A percentile compares a stretch with the other conserved stretches of the same genome.
phyloP scores from a whole-genome alignment of 495 filamentous ascomycete genomes.

The Trichoderma orchidacearum region DNA sequence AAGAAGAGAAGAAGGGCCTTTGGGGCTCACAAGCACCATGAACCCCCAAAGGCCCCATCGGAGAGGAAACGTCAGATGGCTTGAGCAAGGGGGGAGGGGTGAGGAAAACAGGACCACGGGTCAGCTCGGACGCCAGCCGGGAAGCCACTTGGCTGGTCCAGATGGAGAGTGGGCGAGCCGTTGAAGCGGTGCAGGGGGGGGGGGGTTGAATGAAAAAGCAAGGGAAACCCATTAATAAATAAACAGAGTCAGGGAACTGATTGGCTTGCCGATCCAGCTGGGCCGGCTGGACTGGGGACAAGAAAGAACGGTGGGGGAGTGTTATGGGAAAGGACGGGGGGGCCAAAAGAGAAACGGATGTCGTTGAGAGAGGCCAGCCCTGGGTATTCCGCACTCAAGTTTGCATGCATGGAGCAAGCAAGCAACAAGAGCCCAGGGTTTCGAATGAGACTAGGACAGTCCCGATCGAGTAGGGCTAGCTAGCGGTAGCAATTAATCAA shows the following conservation, averaged over 20 bases:
- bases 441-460: not conserved
- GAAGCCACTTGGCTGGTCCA: not conserved
- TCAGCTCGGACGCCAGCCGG: not conserved
- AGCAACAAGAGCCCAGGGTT: not conserved
- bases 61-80: not conserved
- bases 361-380: not conserved
- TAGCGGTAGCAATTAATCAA: not conserved
- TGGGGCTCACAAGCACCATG: not conserved
- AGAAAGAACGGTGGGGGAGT: not conserved
- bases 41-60: not conserved
- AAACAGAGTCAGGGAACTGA: not conserved
- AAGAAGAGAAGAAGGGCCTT: not conserved
- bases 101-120: too few relatives aligned
- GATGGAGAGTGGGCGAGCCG: not conserved
- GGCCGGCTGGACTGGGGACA: not conserved
- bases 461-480: not conserved
- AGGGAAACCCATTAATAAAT: too few relatives aligned
- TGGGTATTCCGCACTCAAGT: too few relatives aligned
- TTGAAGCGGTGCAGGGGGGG: not conserved
- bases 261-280: not conserved
- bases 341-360: not conserved
- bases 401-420: conserved; percentile 1
- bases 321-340: not conserved
- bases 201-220: not conserved
- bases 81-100: not conserved